Conservation (phyloP, 208 protist genomes). For the Trichomonas gallinae region DNA sequence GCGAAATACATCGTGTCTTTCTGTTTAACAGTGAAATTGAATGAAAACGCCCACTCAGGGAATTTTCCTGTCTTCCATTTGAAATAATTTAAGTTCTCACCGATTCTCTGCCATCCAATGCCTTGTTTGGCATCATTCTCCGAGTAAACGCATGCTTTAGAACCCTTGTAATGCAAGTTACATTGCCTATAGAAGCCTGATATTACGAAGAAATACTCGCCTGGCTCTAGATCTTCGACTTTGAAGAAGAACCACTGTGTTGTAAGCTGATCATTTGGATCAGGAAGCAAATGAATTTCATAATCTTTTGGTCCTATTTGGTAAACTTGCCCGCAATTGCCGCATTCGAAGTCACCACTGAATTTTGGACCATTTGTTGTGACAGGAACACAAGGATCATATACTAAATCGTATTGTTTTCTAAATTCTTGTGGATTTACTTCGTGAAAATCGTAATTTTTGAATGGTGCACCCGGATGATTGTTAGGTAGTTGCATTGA, state of each 20-base stretch:
- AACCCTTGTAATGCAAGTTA: neutral
- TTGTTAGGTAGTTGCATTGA: neutral
- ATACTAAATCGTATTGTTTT: neutral
- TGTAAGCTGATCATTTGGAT: neutral
- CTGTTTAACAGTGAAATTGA: constrained; percentile 1
- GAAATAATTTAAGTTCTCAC: constrained; percentile 8
- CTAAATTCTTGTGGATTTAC: neutral
- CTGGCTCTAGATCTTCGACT: neutral
- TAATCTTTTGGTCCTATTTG: neutral
- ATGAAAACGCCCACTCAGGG: neutral
- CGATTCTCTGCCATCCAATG: neutral
- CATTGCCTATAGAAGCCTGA: neutral
- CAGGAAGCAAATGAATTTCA: neutral
- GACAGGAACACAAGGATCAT: neutral
- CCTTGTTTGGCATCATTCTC: neutral
- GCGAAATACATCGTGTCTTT: neutral
- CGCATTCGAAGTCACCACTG: constrained; percentile 11
- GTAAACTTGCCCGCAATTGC: neutral
- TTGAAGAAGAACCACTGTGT: constrained; percentile 22
- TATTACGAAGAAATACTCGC: neutral
- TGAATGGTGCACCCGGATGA: neutral
- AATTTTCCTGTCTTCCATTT: neutral
- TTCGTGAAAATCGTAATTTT: neutral
- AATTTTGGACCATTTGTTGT: neutral
- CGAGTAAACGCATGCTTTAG: neutral